Percentiles rank a stretch among this genome's conserved stretches.
phyloP scores from a whole-genome alignment of 495 filamentous ascomycete species.

The Talaromyces stipitatus region DNA sequence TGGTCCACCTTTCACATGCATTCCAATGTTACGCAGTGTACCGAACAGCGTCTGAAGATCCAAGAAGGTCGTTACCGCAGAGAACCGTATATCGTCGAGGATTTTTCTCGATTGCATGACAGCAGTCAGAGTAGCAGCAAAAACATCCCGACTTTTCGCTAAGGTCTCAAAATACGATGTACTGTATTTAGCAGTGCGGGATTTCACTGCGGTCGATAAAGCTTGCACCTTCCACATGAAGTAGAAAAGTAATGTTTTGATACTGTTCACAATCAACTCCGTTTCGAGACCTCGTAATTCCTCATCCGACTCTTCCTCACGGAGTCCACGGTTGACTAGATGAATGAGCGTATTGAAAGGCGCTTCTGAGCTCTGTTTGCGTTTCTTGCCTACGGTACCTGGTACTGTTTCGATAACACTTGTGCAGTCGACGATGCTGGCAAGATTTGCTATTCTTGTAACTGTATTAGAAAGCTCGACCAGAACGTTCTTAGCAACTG shows the following conservation, averaged over 20 bases:
- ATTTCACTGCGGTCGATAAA: slow-evolving; percentile 27
- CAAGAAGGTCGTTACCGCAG: slow-evolving; percentile 65
- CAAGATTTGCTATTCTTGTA: slow-evolving; percentile 74
- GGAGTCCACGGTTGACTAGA: slow-evolving; percentile 57
- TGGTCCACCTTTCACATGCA: slow-evolving; percentile 26
- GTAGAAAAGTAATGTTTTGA: slow-evolving; percentile 72
- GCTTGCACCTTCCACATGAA: slow-evolving; percentile 86
- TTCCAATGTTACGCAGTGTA: slow-evolving; percentile 48
- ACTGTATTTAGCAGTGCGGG: slow-evolving; percentile 40
- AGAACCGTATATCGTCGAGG: slow-evolving; percentile 68
- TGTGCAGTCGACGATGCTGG: slow-evolving; percentile 69
- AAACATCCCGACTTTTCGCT: slow-evolving; percentile 40
- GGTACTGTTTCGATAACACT: slow-evolving; percentile 59
- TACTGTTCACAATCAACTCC: slow-evolving; percentile 63
- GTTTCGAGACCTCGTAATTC: slow-evolving; percentile 64
- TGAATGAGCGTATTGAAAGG: slow-evolving; percentile 64
- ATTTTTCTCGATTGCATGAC: slow-evolving; percentile 50
- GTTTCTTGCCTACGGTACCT: slow-evolving; percentile 34
- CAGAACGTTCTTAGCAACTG: slow-evolving; percentile 52
- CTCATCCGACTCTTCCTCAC: slow-evolving; percentile 49
- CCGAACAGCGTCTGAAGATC: slow-evolving; percentile 77
- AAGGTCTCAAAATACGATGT: slow-evolving; percentile 40
- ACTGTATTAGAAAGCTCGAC: slow-evolving; percentile 69
- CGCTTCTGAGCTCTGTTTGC: slow-evolving; percentile 30
- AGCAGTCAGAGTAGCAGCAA: slow-evolving; percentile 51